phyloP scores from a whole-genome alignment of 495 filamentous ascomycete genomes.

The Penicillium canescens region DNA sequence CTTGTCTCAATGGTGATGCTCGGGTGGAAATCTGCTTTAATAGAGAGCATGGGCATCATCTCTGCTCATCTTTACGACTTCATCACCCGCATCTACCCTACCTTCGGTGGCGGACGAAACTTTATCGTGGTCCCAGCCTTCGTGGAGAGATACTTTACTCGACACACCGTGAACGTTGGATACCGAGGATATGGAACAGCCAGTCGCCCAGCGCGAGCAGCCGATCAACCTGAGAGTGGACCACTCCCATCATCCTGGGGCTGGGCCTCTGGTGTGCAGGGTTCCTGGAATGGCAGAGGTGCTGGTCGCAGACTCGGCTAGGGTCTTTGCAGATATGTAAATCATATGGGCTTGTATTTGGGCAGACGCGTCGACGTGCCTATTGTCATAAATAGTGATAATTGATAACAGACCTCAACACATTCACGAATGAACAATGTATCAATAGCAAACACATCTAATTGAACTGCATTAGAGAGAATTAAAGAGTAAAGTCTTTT shows the following conservation, averaged over 20 bases:
- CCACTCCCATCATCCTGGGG: slow-evolving; percentile 29
- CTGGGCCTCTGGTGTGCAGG: slow-evolving; percentile 38
- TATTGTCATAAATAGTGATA: slow-evolving; percentile 1
- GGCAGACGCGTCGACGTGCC: background rate
- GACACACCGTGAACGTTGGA: slow-evolving; percentile 28
- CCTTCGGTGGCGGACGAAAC: slow-evolving; percentile 77
- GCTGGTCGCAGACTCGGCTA: slow-evolving; percentile 66
- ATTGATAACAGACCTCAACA: background rate
- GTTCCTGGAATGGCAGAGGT: slow-evolving; percentile 64
- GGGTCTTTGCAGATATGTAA: background rate
- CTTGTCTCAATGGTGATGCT: slow-evolving; percentile 61
- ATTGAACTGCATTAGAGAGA: no score
- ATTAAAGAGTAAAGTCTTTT: no score
- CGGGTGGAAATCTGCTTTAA: slow-evolving; percentile 46
- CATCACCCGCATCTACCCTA: slow-evolving; percentile 76
- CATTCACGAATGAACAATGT: no score
- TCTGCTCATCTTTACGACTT: slow-evolving; percentile 88
- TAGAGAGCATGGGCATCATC: slow-evolving; percentile 67
- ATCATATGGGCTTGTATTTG: background rate
- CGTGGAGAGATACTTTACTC: slow-evolving; percentile 61
- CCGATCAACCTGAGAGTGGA: slow-evolving; percentile 18
- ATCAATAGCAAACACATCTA: no score
- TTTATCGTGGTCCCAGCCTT: slow-evolving; percentile 67
- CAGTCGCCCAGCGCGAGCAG: slow-evolving; percentile 26
- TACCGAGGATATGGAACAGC: slow-evolving; percentile 63